Base-by-base conservation (phyloP, 306 rosid species). In the Neltuma alba region DNA sequence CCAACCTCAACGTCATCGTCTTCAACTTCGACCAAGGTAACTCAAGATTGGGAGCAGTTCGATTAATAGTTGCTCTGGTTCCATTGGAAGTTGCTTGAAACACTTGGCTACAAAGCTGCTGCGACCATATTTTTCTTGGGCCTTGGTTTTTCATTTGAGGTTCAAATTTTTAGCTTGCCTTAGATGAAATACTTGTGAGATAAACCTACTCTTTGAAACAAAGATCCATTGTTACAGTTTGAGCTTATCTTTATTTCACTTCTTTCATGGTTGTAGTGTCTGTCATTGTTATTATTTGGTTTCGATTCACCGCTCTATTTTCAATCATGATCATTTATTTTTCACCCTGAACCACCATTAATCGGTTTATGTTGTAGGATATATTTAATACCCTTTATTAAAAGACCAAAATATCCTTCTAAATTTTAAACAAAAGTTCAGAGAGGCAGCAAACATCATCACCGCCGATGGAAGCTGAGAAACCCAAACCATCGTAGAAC, bases 31-130 rank as follows among this genome's bases (percentile, higher is more conserved):
- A 23, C 83, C 74, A 83, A 80, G 63, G 78, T 80, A 67, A 86
- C 77, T 42, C 90, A 87, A 79, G 88, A 91, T 70, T 86, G 90
- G 92, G 88, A 86, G 70, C 82, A 61, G 52, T 82, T 83, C 63
- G 87, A 91, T 40, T 89, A 86, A 84, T 78, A 63, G 66, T 73
- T 68, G 36, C 34, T 18, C 14, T 8, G 37, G 13, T 21, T 15
- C 40, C 58, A 20, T 70, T 27, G 57, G 72, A 52, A 75, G 16
- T 21, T 20, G 34, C 44, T 15, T 45, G 52, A 75, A 45, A 37
- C 57, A 21, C 63, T 67, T 55, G 12, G 74, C 14, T 50, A 28
- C 9, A 23, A 37, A 75, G 50, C 81, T 70, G 74, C 40, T 65
- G 61, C 70, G 76, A 21, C 38, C 76, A 74, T 79, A 79, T 69